A percentile compares a stretch with the other conserved stretches of the same genome.
Conservation (phyloP, 306 rosid genomes). For the Gynostemma pentaphyllum region DNA sequence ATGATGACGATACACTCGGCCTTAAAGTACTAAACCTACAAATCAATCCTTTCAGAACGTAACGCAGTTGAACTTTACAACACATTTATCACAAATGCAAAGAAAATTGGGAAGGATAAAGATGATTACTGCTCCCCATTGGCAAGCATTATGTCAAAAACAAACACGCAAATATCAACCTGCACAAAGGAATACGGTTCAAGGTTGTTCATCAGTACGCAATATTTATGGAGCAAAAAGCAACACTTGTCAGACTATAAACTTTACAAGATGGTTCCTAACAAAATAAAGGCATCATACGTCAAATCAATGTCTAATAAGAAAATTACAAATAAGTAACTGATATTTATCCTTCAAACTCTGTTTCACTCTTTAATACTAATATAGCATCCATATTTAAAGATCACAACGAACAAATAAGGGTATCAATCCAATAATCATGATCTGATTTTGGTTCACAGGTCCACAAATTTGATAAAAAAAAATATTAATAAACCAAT, state of each 20-base stretch:
- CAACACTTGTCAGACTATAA: background rate
- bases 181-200: conserved; percentile 19
- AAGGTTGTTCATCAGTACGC: background rate
- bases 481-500: too few species aligned
- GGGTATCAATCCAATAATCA: too few species aligned
- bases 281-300: background rate
- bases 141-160: conserved; percentile 78
- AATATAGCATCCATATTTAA: background rate
- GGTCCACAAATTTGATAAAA: too few species aligned
- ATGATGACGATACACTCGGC: too few species aligned
- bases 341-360: background rate
- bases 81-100: too few species aligned
- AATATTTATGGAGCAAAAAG: background rate
- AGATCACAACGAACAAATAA: too few species aligned
- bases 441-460: too few species aligned
- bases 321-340: background rate
- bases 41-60: background rate
- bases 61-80: too few species aligned
- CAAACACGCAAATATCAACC: conserved; percentile 82
- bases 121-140: conserved; percentile 71
- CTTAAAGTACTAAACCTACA: too few species aligned
- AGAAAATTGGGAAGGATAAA: conserved; percentile 8
- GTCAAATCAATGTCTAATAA: too few species aligned
- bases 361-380: background rate
- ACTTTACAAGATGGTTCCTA: background rate